Conservation (phyloP, 768 basidiomycete species). For the Tephrocybe sp. region DNA sequence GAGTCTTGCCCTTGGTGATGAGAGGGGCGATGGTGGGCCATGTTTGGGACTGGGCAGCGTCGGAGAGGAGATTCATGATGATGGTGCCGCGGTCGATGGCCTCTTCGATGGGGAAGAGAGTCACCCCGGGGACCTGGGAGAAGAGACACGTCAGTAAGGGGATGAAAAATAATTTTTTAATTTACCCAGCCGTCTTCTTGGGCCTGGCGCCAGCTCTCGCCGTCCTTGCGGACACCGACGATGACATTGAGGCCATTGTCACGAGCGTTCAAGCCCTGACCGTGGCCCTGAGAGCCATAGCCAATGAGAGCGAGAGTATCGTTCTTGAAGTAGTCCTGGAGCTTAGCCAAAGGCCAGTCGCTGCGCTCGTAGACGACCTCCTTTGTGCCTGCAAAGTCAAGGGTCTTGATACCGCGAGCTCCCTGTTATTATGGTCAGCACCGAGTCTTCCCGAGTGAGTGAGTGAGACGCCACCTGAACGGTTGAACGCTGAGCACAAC, state of each 20-base stretch:
- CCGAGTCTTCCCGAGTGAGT: conserved; percentile 3
- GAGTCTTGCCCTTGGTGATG: conserved; percentile 99
- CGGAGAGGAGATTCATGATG: conserved; percentile 99
- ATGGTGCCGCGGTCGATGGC: conserved; percentile 95
- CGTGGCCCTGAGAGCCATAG: conserved; percentile 98
- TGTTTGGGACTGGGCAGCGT: conserved; percentile 97
- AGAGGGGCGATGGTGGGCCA: conserved; percentile 89
- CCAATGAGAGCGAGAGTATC: conserved; percentile 99
- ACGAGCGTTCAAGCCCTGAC: conserved; percentile 97
- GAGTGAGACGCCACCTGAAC: conserved; percentile 31
- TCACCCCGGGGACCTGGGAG: conserved; percentile 89
- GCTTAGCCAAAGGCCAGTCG: conserved; percentile 97
- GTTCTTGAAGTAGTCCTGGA: conserved; percentile 99
- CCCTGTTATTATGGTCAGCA: conserved; percentile 35
- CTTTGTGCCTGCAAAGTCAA: conserved; percentile 93
- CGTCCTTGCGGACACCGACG: conserved; percentile 95
- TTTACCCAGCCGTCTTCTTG: conserved; percentile 93
- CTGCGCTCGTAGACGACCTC: conserved; percentile 93
- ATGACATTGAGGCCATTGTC: conserved; percentile 99
- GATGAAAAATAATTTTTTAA: background rate
- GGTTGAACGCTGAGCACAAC: conserved; percentile 33
- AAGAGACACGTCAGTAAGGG: background rate
- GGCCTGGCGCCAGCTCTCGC: conserved; percentile 96
- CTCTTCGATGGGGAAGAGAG: conserved; percentile 97
- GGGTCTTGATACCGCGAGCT: conserved; percentile 86